Base-by-base conservation (phyloP, 257 asterid genomes). In the Prunella vulgaris region DNA sequence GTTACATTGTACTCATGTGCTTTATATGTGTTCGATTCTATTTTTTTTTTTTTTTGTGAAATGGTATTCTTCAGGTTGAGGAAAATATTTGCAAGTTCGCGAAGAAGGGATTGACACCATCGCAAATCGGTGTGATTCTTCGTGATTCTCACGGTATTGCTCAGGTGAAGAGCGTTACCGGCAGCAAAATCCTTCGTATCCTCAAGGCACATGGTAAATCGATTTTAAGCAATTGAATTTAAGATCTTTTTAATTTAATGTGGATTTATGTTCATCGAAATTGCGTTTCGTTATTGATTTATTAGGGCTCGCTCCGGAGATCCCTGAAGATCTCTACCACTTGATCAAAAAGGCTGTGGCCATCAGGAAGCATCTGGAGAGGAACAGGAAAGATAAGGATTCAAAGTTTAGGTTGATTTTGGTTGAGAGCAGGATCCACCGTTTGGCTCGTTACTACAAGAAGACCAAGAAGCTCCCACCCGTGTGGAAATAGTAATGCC, bases 391-490 rank as follows among this genome's bases (percentile, higher is more conserved):
- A 73, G 86, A 81, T 56, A 81, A 81, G 68, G 86, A 82, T 57
- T 82, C 87, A 3, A 83, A 83, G 73, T 83, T 83, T 64, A 74
- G 85, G 72, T 52, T 83, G 81, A 80, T 83, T 77, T 62, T 83
- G 68, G 87, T 80, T 25, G 87, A 83, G 75, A 80, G 87, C 74
- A 80, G 87, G 80, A 83, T 83, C 64, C 87, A 83, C 58, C 76
- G 87, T 0, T 71, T 83, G 66, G 87, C 87, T 1, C 83, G 87
- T 3, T 83, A 83, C 78, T 80, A 83, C 79, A 83, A 80, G 83
- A 77, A 80, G 68, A 82, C 87, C 60, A 82, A 79, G 87, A 82
- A 82, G 84, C 87, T 82, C 21, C 87, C 87, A 8, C 87, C 87
- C 0, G 87, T 82, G 57, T 82, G 84, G 87, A 82, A 82, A 82